A percentile compares a stretch with the other conserved stretches of the same genome.
Conservation (phyloP, 306 rosid genomes). For the Crotalaria pallida region DNA sequence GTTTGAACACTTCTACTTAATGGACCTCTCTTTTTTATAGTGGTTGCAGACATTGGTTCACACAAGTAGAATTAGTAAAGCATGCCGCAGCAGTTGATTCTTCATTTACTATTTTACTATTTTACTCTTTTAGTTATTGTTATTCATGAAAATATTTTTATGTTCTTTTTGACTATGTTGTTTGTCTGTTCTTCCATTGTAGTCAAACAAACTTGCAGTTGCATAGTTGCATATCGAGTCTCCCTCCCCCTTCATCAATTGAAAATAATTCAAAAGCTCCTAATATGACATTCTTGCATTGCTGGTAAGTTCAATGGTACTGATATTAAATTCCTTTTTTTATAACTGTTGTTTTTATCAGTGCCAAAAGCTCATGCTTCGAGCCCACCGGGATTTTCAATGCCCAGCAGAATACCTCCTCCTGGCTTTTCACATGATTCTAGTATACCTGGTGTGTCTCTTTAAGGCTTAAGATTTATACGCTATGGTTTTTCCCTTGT, state of each 20-base stretch:
- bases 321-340: slow-evolving; percentile 16
- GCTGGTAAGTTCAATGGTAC: neutral
- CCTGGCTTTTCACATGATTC: slow-evolving; percentile 41
- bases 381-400: slow-evolving; percentile 40
- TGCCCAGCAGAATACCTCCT: slow-evolving; percentile 43
- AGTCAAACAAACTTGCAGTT: neutral
- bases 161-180: neutral
- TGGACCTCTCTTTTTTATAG: neutral
- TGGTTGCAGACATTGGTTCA: neutral
- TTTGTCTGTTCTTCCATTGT: neutral
- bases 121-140: neutral
- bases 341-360: slow-evolving; percentile 16
- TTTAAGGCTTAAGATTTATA: neutral
- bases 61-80: neutral
- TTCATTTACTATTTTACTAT: neutral
- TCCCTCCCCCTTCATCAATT: neutral
- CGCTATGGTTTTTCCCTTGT: neutral
- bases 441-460: slow-evolving; percentile 16
- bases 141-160: neutral
- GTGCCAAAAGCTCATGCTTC: slow-evolving; percentile 33
- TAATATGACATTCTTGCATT: neutral
- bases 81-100: slow-evolving; percentile 2
- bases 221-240: neutral
- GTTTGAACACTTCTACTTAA: neutral
- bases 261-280: neutral